A percentile compares a stretch with the other conserved stretches of the same genome.
Evolutionary conservation across 1,284 basidiomycete species (phyloP).

Genomic region (Ustilago cynodontis): DNA sequence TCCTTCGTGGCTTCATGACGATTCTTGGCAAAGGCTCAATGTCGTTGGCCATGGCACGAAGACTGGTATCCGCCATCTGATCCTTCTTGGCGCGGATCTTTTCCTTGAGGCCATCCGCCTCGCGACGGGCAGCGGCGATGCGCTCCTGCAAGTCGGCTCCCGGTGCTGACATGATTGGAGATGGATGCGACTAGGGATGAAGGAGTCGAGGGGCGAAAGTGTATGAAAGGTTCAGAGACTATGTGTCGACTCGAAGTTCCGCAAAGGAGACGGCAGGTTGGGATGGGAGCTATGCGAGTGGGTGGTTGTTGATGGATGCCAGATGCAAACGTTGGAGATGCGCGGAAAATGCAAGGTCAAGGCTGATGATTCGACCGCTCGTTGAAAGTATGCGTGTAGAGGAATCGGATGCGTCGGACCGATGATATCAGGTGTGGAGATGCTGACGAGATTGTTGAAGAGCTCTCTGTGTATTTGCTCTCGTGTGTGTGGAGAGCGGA

Average conservation of each 20-base stretch:
- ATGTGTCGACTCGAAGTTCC: not conserved
- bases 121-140: slow-evolving; percentile 94
- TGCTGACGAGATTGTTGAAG: not conserved
- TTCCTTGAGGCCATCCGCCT: slow-evolving; percentile 96
- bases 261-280: not conserved
- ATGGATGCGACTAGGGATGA: not conserved
- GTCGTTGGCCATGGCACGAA: slow-evolving; percentile 96
- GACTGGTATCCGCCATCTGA: slow-evolving; percentile 92
- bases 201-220: not conserved
- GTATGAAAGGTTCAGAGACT: not conserved
- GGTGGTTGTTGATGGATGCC: not conserved
- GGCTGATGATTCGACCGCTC: slow-evolving; percentile 2
- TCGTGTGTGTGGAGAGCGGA: not conserved
- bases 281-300: not conserved
- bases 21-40: slow-evolving; percentile 94
- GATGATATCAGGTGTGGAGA: not conserved
- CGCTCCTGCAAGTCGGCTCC: slow-evolving; percentile 70
- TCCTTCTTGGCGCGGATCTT: slow-evolving; percentile 95
- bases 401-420: not conserved
- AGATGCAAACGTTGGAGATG: not conserved
- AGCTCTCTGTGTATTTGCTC: not conserved
- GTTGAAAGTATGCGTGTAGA: not conserved
- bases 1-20: slow-evolving; percentile 92
- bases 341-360: not conserved
- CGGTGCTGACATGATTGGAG: slow-evolving; percentile 39